Evolutionary conservation across 805 yeast genomes (phyloP).

Genomic region (Kodamaea jinghongensis): DNA sequence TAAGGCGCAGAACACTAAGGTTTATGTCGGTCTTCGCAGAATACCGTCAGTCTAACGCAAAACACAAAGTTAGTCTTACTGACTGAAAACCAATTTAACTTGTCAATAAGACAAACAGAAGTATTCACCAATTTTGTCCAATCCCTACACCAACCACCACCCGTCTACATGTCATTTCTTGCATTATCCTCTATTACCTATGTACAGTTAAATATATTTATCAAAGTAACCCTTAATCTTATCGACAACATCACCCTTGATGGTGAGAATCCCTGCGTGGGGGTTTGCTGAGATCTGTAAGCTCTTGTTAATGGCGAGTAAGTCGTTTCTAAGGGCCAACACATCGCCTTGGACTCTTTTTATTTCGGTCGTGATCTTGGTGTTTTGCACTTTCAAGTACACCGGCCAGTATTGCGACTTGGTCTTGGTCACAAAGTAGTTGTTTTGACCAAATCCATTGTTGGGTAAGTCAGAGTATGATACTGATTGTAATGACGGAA

Average conservation of each 20-base stretch:
- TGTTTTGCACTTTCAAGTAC: constrained; percentile 64
- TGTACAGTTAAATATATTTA: constrained; percentile 6
- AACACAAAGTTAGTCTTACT: no score
- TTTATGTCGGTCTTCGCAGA: no score
- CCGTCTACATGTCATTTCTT: background rate
- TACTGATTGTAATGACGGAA: constrained; percentile 30
- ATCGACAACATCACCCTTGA: constrained; percentile 39
- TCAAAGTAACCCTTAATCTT: constrained; percentile 29
- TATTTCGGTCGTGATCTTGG: constrained; percentile 69
- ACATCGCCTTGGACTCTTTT: constrained; percentile 70
- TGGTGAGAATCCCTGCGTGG: constrained; percentile 34
- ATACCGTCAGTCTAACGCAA: no score
- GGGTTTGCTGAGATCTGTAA: constrained; percentile 41
- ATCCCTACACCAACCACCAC: no score
- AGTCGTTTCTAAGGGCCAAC: constrained; percentile 61
- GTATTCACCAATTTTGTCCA: no score
- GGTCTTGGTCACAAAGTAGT: constrained; percentile 49
- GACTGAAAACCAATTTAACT: no score
- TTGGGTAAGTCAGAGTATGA: constrained; percentile 25
- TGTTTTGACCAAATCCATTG: constrained; percentile 34
- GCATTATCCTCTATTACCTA: background rate
- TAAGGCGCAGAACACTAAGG: no score
- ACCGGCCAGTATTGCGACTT: constrained; percentile 76
- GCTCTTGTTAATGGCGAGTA: constrained; percentile 49
- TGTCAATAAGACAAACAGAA: no score